These are phyloP conservation scores for Fraxinus baroniana DNA, from an alignment of 305 asterid genomes.

Conservation along the genomic window DNA sequence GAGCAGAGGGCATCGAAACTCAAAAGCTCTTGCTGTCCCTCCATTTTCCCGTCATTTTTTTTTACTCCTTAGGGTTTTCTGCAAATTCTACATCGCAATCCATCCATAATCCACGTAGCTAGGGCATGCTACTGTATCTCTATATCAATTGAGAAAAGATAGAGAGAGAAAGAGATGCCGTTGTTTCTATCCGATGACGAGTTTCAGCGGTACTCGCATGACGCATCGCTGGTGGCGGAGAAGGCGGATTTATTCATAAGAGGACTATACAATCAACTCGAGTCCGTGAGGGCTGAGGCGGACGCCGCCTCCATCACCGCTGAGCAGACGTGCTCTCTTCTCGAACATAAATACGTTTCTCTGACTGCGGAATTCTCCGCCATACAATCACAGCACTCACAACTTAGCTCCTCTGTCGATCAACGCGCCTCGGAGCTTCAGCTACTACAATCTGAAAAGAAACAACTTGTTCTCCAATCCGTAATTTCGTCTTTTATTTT, in stretches of 20 bases:
- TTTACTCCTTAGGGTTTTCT: not conserved
- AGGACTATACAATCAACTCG: conserved; percentile 59
- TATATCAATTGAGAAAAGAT: not conserved
- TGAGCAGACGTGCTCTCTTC: conserved; percentile 79
- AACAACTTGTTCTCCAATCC: conserved; percentile 49
- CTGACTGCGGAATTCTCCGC: conserved; percentile 53
- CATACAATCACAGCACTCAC: conserved; percentile 55
- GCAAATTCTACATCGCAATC: not conserved
- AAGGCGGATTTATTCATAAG: conserved; percentile 82
- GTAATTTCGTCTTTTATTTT: conserved; percentile 38
- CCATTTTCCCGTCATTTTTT: not conserved
- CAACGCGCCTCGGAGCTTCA: conserved; percentile 53
- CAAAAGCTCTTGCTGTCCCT: not conserved
- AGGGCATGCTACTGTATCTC: conserved; percentile 8
- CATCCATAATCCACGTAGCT: not conserved
- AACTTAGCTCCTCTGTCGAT: conserved; percentile 45
- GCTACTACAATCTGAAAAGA: conserved; percentile 57
- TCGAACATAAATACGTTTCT: conserved; percentile 75
- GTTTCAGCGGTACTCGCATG: conserved; percentile 49
- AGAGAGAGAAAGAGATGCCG: conserved; percentile 48
- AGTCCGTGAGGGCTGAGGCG: conserved; percentile 77
- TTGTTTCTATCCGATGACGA: conserved; percentile 73
- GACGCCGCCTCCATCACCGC: conserved; percentile 88
- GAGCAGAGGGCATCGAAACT: not conserved
- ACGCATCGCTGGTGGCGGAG: conserved; percentile 56